phyloP scores from a whole-genome alignment of 2,329 filamentous ascomycete species.

The Cladosporium halotolerans region DNA sequence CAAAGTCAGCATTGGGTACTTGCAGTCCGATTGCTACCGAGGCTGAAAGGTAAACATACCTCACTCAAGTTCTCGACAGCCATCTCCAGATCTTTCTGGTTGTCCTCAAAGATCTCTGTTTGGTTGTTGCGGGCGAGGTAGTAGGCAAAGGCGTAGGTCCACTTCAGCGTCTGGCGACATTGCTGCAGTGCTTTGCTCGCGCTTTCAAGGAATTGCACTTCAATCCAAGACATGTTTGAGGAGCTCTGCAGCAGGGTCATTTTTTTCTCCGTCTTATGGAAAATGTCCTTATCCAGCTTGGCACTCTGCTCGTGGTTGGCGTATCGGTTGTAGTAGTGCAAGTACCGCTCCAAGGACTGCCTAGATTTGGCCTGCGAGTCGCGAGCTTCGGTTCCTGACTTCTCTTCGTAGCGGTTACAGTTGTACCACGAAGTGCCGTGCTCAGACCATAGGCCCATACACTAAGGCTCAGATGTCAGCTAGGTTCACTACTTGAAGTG shows the following conservation, averaged over 20 bases:
- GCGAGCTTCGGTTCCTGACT: constrained; percentile 81
- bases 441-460: constrained; percentile 97
- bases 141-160: constrained; percentile 98
- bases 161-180: constrained; percentile 97
- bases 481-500: background rate
- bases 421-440: constrained; percentile 99
- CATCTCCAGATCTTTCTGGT: constrained; percentile 96
- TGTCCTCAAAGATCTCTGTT: constrained; percentile 96
- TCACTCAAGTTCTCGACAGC: constrained; percentile 95
- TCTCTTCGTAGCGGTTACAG: constrained; percentile 95
- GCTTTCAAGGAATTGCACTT: constrained; percentile 92
- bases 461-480: constrained; percentile 33
- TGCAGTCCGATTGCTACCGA: background rate
- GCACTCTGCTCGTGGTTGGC: constrained; percentile 98
- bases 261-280: constrained; percentile 95
- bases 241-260: constrained; percentile 93
- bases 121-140: constrained; percentile 94
- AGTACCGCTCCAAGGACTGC: constrained; percentile 86
- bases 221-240: constrained; percentile 97
- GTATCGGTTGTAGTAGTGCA: constrained; percentile 98
- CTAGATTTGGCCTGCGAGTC: constrained; percentile 88
- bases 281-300: constrained; percentile 92
- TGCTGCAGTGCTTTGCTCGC: constrained; percentile 91
- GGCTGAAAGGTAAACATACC: background rate
- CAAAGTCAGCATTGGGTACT: background rate